These are phyloP conservation scores for Salix udensis DNA, from an alignment of 345 rosid species.

Conservation along the genomic window DNA sequence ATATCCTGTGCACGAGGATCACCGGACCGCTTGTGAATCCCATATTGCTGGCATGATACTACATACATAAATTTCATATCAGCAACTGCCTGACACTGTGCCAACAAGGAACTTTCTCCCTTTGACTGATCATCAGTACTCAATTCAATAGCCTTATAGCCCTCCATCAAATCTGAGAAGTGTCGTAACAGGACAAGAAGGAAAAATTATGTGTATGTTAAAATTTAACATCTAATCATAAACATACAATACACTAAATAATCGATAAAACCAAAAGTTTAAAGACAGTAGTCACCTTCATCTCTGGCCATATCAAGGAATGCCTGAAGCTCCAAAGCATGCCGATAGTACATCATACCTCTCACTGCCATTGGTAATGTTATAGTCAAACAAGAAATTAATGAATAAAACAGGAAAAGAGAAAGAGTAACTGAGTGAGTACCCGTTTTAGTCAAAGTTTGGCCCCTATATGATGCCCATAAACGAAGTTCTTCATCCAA, in stretches of 20 bases:
- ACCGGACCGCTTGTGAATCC: slow-evolving; percentile 85
- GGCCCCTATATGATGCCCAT: slow-evolving; percentile 99
- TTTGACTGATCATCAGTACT: slow-evolving; percentile 61
- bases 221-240: background rate
- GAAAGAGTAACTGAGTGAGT: background rate
- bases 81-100: slow-evolving; percentile 94
- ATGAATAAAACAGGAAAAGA: background rate
- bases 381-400: slow-evolving; percentile 6
- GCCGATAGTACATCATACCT: slow-evolving; percentile 98
- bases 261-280: background rate
- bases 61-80: slow-evolving; percentile 97
- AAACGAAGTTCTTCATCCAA: slow-evolving; percentile 74
- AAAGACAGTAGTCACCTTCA: slow-evolving; percentile 57
- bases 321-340: slow-evolving; percentile 98
- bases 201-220: background rate
- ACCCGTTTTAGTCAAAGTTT: slow-evolving; percentile 99
- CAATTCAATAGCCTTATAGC: slow-evolving; percentile 84
- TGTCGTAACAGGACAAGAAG: slow-evolving; percentile 20
- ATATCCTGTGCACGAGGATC: slow-evolving; percentile 82
- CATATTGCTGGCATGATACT: slow-evolving; percentile 96
- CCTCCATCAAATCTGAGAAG: slow-evolving; percentile 84
- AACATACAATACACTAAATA: background rate
- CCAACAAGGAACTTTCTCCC: slow-evolving; percentile 76
- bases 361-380: slow-evolving; percentile 55
- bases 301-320: slow-evolving; percentile 98